These are phyloP conservation scores for Kalmusia sp. DNA, from an alignment of 2,329 filamentous ascomycete species.

Conservation along the genomic window DNA sequence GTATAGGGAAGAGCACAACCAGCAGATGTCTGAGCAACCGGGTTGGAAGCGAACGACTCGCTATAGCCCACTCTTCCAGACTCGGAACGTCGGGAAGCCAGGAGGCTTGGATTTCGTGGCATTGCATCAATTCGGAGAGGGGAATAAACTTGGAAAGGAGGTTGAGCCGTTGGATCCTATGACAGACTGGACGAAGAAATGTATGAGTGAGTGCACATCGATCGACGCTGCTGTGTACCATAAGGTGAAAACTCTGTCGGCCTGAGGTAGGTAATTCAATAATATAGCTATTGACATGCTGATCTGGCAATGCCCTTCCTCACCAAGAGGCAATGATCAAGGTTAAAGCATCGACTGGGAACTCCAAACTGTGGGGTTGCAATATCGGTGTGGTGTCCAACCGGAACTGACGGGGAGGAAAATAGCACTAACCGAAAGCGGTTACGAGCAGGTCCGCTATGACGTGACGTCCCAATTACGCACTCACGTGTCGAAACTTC, in stretches of 20 bases:
- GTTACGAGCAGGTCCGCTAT: conserved; percentile 8
- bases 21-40: conserved; percentile 40
- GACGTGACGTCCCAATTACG: conserved; percentile 13
- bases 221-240: conserved; percentile 40
- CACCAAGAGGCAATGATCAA: too few species aligned
- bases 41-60: conserved; percentile 35
- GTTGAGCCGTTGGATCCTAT: conserved; percentile 36
- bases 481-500: background rate
- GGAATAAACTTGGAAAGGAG: conserved; percentile 32
- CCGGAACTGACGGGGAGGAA: background rate
- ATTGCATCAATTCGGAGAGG: conserved; percentile 39
- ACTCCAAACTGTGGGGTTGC: too few species aligned
- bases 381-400: background rate
- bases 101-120: conserved; percentile 31
- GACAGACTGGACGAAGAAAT: conserved; percentile 40
- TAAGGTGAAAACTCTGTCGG: conserved; percentile 22
- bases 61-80: conserved; percentile 24
- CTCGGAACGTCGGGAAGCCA: conserved; percentile 13
- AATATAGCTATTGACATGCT: background rate
- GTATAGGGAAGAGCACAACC: conserved; percentile 42
- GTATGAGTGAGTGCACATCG: conserved; percentile 26
- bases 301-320: too few species aligned
- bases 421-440: background rate
- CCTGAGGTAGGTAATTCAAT: background rate
- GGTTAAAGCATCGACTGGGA: too few species aligned